These are phyloP conservation scores for Iberis pinnata DNA, from an alignment of 345 rosid species.

Conservation along the genomic window DNA sequence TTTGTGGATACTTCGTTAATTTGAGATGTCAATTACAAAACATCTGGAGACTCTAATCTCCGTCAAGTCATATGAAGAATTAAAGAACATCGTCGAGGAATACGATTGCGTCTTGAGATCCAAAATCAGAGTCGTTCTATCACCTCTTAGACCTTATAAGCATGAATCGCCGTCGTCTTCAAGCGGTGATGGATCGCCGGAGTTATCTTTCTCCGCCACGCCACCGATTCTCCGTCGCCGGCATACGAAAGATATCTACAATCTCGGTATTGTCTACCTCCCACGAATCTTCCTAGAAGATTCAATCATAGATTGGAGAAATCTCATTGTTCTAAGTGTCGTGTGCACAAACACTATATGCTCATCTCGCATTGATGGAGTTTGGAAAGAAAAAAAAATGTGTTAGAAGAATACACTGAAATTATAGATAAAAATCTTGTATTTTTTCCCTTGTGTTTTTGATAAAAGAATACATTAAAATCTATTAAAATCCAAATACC, in stretches of 20 bases:
- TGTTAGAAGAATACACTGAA: too few species aligned
- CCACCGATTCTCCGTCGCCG: constrained; percentile 38
- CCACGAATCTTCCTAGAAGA: constrained; percentile 26
- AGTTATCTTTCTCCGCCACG: constrained; percentile 16
- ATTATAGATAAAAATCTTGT: too few species aligned
- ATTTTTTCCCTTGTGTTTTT: too few species aligned
- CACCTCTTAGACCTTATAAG: constrained; percentile 40
- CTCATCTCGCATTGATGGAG: constrained; percentile 23
- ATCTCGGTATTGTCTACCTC: constrained; percentile 22
- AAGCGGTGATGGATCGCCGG: constrained; percentile 34
- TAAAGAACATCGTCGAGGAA: constrained; percentile 41
- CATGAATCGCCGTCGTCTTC: constrained; percentile 44
- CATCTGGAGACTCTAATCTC: constrained; percentile 70
- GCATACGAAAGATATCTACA: constrained; percentile 8
- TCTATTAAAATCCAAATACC: too few species aligned
- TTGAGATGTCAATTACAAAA: constrained; percentile 66
- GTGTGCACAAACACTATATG: constrained; percentile 27
- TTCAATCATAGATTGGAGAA: constrained; percentile 15
- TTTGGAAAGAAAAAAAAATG: too few species aligned
- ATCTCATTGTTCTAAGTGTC: constrained; percentile 23
- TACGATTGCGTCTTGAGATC: constrained; percentile 33
- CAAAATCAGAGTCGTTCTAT: constrained; percentile 49
- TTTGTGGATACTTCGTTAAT: constrained; percentile 35
- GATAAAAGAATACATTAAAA: too few species aligned
- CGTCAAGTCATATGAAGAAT: constrained; percentile 79